A percentile compares a stretch with the other conserved stretches of the same genome.
These are phyloP conservation scores for Lichtheimia hyalospora DNA, from an alignment of 371 early-diverging fungal genomes.

Conservation along the genomic window DNA sequence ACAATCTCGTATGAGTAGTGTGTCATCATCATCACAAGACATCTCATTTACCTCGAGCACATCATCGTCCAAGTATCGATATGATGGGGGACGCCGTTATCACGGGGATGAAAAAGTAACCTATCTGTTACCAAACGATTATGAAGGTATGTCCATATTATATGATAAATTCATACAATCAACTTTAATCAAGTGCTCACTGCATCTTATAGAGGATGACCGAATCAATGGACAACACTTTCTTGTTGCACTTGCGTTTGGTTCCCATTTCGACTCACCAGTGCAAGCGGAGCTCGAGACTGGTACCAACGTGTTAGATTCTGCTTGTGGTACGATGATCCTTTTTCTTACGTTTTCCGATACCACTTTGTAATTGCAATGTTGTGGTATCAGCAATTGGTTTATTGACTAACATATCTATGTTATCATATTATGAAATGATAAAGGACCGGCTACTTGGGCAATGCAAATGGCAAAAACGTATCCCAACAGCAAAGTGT, in stretches of 20 bases:
- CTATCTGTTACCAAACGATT: slow-evolving; percentile 55
- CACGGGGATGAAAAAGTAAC: slow-evolving; percentile 40
- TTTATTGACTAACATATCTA: no score
- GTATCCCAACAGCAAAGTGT: slow-evolving; percentile 17
- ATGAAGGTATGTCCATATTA: slow-evolving; percentile 30
- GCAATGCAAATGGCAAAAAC: slow-evolving; percentile 19
- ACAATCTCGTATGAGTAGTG: background rate
- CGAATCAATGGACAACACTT: slow-evolving; percentile 18
- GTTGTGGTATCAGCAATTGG: no score
- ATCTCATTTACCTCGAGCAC: background rate
- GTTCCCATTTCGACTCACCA: slow-evolving; percentile 6
- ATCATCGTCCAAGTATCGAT: slow-evolving; percentile 13
- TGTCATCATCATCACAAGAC: background rate
- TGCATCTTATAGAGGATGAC: slow-evolving; percentile 6
- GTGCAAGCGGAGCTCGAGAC: slow-evolving; percentile 11
- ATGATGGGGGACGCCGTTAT: slow-evolving; percentile 48
- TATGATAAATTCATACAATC: background rate
- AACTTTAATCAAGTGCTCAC: background rate
- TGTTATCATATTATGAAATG: slow-evolving; percentile 3
- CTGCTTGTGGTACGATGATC: slow-evolving; percentile 19
- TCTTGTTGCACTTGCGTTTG: background rate
- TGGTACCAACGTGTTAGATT: slow-evolving; percentile 19
- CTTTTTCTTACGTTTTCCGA: no score
- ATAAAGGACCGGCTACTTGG: slow-evolving; percentile 40
- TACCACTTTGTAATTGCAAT: no score